phyloP scores from a whole-genome alignment of 1,284 basidiomycete species.

The Sphagnurus paluster region DNA sequence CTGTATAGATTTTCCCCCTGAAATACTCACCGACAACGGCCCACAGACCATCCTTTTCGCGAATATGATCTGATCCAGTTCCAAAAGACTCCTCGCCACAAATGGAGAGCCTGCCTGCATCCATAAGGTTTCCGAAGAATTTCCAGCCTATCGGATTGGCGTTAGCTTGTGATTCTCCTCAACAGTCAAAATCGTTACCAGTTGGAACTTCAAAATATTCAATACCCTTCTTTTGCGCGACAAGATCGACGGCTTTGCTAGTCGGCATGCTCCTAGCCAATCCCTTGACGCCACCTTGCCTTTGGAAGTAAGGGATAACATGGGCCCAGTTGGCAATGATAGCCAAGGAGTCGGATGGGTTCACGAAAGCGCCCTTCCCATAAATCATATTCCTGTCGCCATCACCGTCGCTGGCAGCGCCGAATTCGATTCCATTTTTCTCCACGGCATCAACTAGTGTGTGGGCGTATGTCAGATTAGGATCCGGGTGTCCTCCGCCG shows the following conservation, averaged over 20 bases:
- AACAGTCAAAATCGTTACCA: conserved; percentile 49
- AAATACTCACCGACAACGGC: conserved; percentile 78
- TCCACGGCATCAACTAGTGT: conserved; percentile 93
- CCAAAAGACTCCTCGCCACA: conserved; percentile 99
- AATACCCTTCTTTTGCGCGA: conserved; percentile 92
- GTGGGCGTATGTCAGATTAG: conserved; percentile 98
- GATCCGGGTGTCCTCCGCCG: conserved; percentile 96
- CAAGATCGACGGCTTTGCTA: conserved; percentile 94
- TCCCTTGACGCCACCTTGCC: conserved; percentile 87
- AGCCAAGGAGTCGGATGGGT: conserved; percentile 95
- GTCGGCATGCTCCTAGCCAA: conserved; percentile 98
- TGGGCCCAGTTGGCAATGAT: conserved; percentile 99
- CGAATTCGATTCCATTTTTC: conserved; percentile 84
- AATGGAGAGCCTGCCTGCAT: conserved; percentile 94
- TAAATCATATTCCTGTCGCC: conserved; percentile 99
- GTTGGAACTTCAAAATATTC: conserved; percentile 98
- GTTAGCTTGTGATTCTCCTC: conserved; percentile 3
- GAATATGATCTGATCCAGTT: conserved; percentile 99
- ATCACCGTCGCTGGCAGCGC: conserved; percentile 96
- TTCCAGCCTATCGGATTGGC: conserved; percentile 78
- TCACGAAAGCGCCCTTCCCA: conserved; percentile 97
- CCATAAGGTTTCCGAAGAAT: conserved; percentile 99
- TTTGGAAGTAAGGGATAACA: conserved; percentile 95
- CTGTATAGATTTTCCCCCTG: conserved; percentile 2
- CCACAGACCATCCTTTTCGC: conserved; percentile 99